These are phyloP conservation scores for Tylopilus vinaceipallidus DNA, from an alignment of 768 basidiomycete genomes.

Conservation along the genomic window DNA sequence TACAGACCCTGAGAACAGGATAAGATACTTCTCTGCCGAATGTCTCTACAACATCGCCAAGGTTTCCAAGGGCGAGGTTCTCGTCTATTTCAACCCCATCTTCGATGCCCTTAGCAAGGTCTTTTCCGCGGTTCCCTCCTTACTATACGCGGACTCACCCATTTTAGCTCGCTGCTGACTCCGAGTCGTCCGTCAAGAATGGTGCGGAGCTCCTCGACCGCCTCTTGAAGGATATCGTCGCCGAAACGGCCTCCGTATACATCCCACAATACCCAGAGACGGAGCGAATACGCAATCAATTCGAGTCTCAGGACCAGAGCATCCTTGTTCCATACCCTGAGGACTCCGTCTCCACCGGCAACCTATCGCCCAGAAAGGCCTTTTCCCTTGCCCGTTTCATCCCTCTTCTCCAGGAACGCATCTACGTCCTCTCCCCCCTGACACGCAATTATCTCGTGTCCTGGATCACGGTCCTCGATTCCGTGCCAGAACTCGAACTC, in stretches of 20 bases:
- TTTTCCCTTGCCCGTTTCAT: constrained; percentile 96
- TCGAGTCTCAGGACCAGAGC: constrained; percentile 44
- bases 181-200: constrained; percentile 95
- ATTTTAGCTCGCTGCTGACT: constrained; percentile 87
- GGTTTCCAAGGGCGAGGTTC: constrained; percentile 94
- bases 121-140: constrained; percentile 21
- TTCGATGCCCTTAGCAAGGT: constrained; percentile 98
- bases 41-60: constrained; percentile 98
- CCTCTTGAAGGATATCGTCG: constrained; percentile 96
- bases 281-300: constrained; percentile 53
- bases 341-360: constrained; percentile 28
- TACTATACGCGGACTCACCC: constrained; percentile 9
- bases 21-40: constrained; percentile 97
- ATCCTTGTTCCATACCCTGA: constrained; percentile 69
- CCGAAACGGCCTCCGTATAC: constrained; percentile 93
- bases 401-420: constrained; percentile 87
- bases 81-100: constrained; percentile 97
- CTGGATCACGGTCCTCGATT: constrained; percentile 95
- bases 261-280: constrained; percentile 86
- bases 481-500: constrained; percentile 93
- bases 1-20: constrained; percentile 89
- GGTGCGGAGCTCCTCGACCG: constrained; percentile 96
- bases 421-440: constrained; percentile 94
- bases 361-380: constrained; percentile 57
- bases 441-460: constrained; percentile 95